Base-by-base conservation (phyloP, 1,139 yeast species). In the Eremothecium gossypii region DNA sequence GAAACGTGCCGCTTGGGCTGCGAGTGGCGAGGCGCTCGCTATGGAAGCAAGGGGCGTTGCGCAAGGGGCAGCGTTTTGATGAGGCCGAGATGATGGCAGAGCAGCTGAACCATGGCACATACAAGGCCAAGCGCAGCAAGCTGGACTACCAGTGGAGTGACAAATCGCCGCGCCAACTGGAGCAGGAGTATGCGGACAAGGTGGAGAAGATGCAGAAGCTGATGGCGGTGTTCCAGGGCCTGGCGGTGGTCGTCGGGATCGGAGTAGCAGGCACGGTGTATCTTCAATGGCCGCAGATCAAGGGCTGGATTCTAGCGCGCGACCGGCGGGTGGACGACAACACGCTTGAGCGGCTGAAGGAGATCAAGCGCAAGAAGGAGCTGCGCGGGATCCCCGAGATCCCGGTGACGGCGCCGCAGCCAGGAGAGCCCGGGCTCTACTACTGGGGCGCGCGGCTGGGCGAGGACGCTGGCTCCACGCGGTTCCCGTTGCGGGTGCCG, bases 401-500 rank as follows among this genome's bases (percentile, higher is more conserved):
- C 5, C 48, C 53, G 12, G 48, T 45, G 0, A 60, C 63, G 41
- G 55, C 60, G 7, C 62, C 65, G 30, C 58, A 57, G 33, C 57
- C 68, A 2, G 46, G 55, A 1, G 64, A 64, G 3, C 79, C 79
- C 1, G 81, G 82, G 4, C 55, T 77, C 8, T 76, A 76, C 48
- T 56, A 68, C 9, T 74, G 79, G 68, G 82, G 82, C 39, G 65
- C 65, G 38, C 71, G 72, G 9, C 66, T 64, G 29, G 49, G 54
- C 8, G 64, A 61, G 14, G 54, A 56, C 3, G 60, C 63, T 23
- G 63, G 61, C 6, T 63, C 66, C 29, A 9, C 34, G 7, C 73
- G 70, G 47, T 60, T 71, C 13, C 94, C 95, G 1, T 55, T 73
- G 7, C 68, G 95, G 54, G 60, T 83, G 6, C 66, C 70, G 1